Percentiles rank a stretch among this genome's conserved stretches.
These are phyloP conservation scores for Microcyclospora tardicrescens DNA, from an alignment of 2,329 filamentous ascomycete genomes.

Conservation along the genomic window DNA sequence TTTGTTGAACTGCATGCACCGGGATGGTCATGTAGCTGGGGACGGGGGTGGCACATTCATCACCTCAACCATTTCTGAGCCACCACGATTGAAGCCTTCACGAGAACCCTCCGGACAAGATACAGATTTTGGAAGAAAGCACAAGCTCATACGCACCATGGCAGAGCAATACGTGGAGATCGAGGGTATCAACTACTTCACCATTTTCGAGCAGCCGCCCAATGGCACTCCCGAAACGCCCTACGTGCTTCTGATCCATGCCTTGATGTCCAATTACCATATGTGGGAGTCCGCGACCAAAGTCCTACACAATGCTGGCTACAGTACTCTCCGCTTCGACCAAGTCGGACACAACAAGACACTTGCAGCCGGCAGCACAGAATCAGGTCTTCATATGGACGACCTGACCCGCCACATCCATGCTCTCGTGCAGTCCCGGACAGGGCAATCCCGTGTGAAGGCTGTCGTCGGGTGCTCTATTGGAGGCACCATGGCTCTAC, in stretches of 20 bases:
- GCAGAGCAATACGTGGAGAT: slow-evolving; percentile 7
- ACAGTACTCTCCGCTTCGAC: slow-evolving; percentile 18
- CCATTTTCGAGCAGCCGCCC: slow-evolving; percentile 10
- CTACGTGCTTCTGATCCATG: slow-evolving; percentile 15
- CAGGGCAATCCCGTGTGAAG: slow-evolving; percentile 6
- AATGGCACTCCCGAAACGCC: slow-evolving; percentile 1
- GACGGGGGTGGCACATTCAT: too few species aligned
- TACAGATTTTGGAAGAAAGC: too few species aligned
- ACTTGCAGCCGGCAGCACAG: slow-evolving; percentile 6
- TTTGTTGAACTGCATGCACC: too few species aligned
- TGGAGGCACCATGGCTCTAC: slow-evolving; percentile 15
- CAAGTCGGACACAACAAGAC: slow-evolving; percentile 17
- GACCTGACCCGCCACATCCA: slow-evolving; percentile 16
- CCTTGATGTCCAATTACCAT: slow-evolving; percentile 17
- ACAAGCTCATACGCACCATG: not conserved
- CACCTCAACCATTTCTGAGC: too few species aligned
- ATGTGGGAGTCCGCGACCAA: slow-evolving; percentile 17
- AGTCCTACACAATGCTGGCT: slow-evolving; percentile 11
- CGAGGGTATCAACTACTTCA: slow-evolving; percentile 16
- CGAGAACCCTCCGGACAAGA: too few species aligned
- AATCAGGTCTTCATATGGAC: slow-evolving; percentile 11
- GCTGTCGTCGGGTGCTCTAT: slow-evolving; percentile 19
- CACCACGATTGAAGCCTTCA: too few species aligned
- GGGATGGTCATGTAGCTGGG: too few species aligned
- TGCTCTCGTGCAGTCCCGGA: slow-evolving; percentile 8